Base-by-base conservation (phyloP, 108 stramenopile genomes). In the Skeletonema tropicum region DNA sequence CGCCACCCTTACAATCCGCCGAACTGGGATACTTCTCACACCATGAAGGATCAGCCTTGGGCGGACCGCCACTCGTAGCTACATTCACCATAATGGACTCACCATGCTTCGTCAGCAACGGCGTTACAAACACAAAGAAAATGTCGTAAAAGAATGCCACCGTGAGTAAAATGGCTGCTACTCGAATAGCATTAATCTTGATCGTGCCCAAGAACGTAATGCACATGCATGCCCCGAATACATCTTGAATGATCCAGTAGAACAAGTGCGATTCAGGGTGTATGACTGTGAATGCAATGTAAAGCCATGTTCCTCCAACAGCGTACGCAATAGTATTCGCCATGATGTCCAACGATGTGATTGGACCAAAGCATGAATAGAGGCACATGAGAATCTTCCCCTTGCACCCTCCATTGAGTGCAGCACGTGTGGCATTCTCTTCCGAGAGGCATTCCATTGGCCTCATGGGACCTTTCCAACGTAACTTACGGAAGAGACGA, bases 91-190 rank as follows among this genome's bases (percentile, higher is more conserved):
- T 92, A 23, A 92, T 85, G 5, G 83, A 86, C 63, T 90, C 85
- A 10, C 89, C 89, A 57, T 78, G 81, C 35, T 87, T 83, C 33
- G 89, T 79, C 57, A 95, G 78, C 21, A 91, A 25, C 0, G 96
- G 94, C 2, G 88, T 89, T 14, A 93, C 36, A 63, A 97, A 97
- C 31, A 97, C 96, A 79, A 94, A 97, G 77, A 94, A 97, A 15
- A 97, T 93, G 71, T 97, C 96, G 71, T 97, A 97, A 31, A 92
- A 75, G 79, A 97, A 96, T 0, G 92, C 93, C 60, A 91, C 88
- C 26, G 78, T 77, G 62, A 97, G 71, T 19, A 96, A 70, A 9
- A 88, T 64, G 6, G 93, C 85, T 12, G 91, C 96, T 63, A 96
- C 94, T 68, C 82, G 85, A 71, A 92, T 87, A 14, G 74, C 68